Evolutionary conservation across 1,139 yeast species (phyloP), one percentile per base, ranked within the genome.

Genomic region (Geotrichum siamense): DNA sequence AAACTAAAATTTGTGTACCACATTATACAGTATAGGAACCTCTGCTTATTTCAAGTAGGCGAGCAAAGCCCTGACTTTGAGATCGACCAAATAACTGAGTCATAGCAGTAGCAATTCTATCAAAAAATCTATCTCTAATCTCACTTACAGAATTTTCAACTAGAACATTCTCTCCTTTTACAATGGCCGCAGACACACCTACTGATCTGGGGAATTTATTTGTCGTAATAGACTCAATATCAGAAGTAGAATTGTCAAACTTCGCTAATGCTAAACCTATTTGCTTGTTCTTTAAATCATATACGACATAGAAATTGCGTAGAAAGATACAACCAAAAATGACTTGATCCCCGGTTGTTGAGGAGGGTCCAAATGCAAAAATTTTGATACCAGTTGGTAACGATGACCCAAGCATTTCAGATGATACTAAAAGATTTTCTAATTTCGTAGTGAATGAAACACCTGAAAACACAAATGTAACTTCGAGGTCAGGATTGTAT

Each of bases 271-370:
- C 62, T 17, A 58, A 39, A 3, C 55, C 62, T 20, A 57, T 52
- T 41, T 56, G 56, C 26, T 53, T 48, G 37, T 50, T 36, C 12
- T 41, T 53, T 29, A 48, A 22, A 39, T 58, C 62, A 41, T 55
- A 58, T 6, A 56, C 60, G 15, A 55, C 52, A 36, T 58, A 58
- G 37, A 58, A 50, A 21, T 51, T 52, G 23, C 60, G 47, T 41
- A 58, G 43, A 39, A 58, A 55, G 12, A 53, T 55, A 33, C 58
- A 60, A n/a, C 62, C 62, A 19, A 58, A 41, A 25, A 58, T 50
- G 29, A 54, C 44, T 23, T 51, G 48, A 23, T 48, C 38, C 13
- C 49, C 47, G 26, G 48, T 50, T 10, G 44, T 41, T n/a, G 55
- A 50, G 3, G 55, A 39, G 5, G 53, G 48, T 19, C 45, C 32